A percentile compares a stretch with the other conserved stretches of the same genome.
Evolutionary conservation across 768 basidiomycete species (phyloP).

Genomic region (Phlegmacium glaucopus): DNA sequence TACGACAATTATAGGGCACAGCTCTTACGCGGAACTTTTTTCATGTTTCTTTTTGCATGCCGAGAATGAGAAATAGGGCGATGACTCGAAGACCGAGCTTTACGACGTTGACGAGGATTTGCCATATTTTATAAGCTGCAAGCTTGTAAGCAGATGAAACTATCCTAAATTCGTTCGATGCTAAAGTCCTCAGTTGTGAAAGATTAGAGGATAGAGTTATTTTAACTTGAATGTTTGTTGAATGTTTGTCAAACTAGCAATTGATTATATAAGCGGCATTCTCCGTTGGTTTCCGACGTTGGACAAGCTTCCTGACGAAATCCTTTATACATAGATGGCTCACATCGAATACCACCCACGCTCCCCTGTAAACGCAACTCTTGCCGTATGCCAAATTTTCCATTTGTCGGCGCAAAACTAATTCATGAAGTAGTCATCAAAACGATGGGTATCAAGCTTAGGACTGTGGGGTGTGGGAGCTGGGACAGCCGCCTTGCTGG

Average conservation of each 20-base stretch:
- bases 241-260: background rate
- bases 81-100: constrained; percentile 75
- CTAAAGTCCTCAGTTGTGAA: no score
- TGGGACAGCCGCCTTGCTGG: constrained; percentile 66
- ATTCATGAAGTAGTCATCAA: constrained; percentile 36
- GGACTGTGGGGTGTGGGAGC: constrained; percentile 71
- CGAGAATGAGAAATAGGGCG: constrained; percentile 70
- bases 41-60: constrained; percentile 69
- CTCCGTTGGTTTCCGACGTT: constrained; percentile 29
- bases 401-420: constrained; percentile 1
- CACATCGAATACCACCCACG: constrained; percentile 36
- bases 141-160: no score
- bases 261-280: constrained; percentile 22
- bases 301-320: constrained; percentile 3
- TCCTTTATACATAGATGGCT: constrained; percentile 33
- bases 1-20: background rate
- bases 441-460: constrained; percentile 58
- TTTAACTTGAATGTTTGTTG: no score
- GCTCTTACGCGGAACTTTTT: constrained; percentile 71
- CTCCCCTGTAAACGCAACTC: constrained; percentile 32
- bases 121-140: constrained; percentile 56
- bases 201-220: no score
- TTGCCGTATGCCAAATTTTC: constrained; percentile 30
- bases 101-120: constrained; percentile 91
- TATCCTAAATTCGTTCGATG: no score